phyloP scores from a whole-genome alignment of 2,329 filamentous ascomycete genomes.

The Fusarium sp. region DNA sequence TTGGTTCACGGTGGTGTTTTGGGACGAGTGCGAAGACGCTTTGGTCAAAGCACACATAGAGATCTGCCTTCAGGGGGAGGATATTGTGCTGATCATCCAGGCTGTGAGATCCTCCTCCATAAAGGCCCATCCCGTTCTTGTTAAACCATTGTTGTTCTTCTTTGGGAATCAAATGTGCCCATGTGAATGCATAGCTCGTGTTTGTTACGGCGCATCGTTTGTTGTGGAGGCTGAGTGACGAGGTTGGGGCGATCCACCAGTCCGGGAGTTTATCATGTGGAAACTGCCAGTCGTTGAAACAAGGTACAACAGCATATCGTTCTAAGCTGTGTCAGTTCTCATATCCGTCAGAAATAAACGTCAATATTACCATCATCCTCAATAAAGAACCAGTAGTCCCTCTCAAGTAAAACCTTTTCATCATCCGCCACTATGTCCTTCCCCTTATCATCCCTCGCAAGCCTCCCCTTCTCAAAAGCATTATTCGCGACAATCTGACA shows the following conservation, averaged over 20 bases:
- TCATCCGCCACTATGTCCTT: slow-evolving; percentile 4
- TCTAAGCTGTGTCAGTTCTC: slow-evolving; percentile 5
- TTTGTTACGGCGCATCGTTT: slow-evolving; percentile 32
- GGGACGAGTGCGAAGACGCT: slow-evolving; percentile 28
- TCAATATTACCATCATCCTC: slow-evolving; percentile 19
- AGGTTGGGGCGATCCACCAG: slow-evolving; percentile 21
- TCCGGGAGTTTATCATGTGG: slow-evolving; percentile 26
- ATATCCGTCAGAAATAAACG: neutral
- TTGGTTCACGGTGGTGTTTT: neutral
- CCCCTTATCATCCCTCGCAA: slow-evolving; percentile 18
- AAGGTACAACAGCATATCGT: slow-evolving; percentile 30
- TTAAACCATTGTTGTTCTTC: slow-evolving; percentile 33
- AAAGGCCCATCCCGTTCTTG: slow-evolving; percentile 33
- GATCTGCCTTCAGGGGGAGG: slow-evolving; percentile 27
- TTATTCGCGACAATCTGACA: slow-evolving; percentile 35
- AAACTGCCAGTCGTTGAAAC: slow-evolving; percentile 35
- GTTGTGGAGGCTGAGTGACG: neutral
- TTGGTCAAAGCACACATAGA: slow-evolving; percentile 34
- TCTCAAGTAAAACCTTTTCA: slow-evolving; percentile 15
- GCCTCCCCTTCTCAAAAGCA: slow-evolving; percentile 10
- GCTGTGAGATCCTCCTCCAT: slow-evolving; percentile 27
- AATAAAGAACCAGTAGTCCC: slow-evolving; percentile 35
- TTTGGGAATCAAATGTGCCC: slow-evolving; percentile 26
- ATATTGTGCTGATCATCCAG: slow-evolving; percentile 32
- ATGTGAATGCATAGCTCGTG: slow-evolving; percentile 32